Base-by-base conservation (phyloP, 768 basidiomycete species). In the Thelephora ganbajun region DNA sequence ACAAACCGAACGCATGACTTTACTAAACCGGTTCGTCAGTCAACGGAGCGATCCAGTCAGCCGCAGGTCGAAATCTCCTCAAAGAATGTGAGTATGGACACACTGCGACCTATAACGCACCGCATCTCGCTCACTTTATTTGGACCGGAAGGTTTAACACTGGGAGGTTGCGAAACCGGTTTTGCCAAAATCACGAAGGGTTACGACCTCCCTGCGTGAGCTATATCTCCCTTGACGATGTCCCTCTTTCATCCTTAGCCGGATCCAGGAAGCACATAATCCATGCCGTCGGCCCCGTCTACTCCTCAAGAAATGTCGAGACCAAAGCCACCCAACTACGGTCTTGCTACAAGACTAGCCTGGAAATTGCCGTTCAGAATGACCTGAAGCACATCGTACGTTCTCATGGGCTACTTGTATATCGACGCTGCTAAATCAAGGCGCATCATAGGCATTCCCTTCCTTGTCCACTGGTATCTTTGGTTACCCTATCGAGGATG, bases 201-300 rank as follows among this genome's bases (percentile, higher is more conserved):
- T 5, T 83, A 89, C 56, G 62, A 76, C 45, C 71, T 91, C 34
- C 85, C 86, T 44, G 71, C 84, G 88, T 89, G 49, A 53, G 81
- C 72, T 16, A 46, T 37, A 37, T 12, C n/a, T 26, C 9, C 16
- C 23, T 44, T 48, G 13, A 37, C 20, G 35, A 13, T 20, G 33
- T 19, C 30, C 16, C 6, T 35, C n/a, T 18, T 26, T 36, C 47
- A 7, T 33, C 6, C 13, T 34, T 11, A n/a, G 11, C n/a, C 11
- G 12, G 33, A 12, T 44, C 19, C 53, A 85, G 87, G 34, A 71
- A 72, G 34, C 70, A 81, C 57, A 69, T 91, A 50, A 85, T 91
- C 36, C 88, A 90, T 55, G 72, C 88, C 2, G 88, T 90, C 13
- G 88, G 88, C 11, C 88, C 88, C 0, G 60, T 84, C 1, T 88